Evolutionary conservation across 2,329 filamentous ascomycete species (phyloP).

Genomic region (Trichoderma sp.): DNA sequence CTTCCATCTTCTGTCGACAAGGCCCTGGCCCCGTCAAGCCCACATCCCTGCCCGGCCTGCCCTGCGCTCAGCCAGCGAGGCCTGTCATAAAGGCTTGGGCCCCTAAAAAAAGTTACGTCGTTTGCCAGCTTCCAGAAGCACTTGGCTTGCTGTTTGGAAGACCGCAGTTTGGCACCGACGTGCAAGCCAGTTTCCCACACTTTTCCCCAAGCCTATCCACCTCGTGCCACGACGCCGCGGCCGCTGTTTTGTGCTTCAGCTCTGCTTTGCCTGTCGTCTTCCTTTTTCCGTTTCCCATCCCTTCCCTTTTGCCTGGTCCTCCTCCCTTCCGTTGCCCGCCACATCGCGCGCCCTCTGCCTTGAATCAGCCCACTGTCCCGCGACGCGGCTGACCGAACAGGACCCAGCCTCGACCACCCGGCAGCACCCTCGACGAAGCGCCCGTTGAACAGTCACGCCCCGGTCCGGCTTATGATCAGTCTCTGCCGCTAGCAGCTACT

Average conservation of each 20-base stretch:
- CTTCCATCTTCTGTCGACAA: slow-evolving; percentile 25
- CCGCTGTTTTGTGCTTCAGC: slow-evolving; percentile 25
- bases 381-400: slow-evolving; percentile 35
- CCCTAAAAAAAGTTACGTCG: slow-evolving; percentile 33
- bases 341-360: slow-evolving; percentile 14
- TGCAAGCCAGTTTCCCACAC: slow-evolving; percentile 16
- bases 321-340: slow-evolving; percentile 33
- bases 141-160: slow-evolving; percentile 18
- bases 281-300: slow-evolving; percentile 25
- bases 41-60: slow-evolving; percentile 16
- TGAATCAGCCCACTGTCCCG: slow-evolving; percentile 25
- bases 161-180: slow-evolving; percentile 27
- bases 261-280: not conserved
- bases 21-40: slow-evolving; percentile 7
- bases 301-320: not conserved
- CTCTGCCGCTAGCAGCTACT: slow-evolving; percentile 17
- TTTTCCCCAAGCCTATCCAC: slow-evolving; percentile 7
- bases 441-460: slow-evolving; percentile 18
- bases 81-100: slow-evolving; percentile 31
- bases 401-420: slow-evolving; percentile 38
- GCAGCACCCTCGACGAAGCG: slow-evolving; percentile 27
- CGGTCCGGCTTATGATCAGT: slow-evolving; percentile 22
- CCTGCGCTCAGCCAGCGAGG: slow-evolving; percentile 24
- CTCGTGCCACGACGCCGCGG: slow-evolving; percentile 28
- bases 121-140: slow-evolving; percentile 26